These are phyloP conservation scores for Petrea volubilis DNA, from an alignment of 257 asterid species.

Conservation along the genomic window DNA sequence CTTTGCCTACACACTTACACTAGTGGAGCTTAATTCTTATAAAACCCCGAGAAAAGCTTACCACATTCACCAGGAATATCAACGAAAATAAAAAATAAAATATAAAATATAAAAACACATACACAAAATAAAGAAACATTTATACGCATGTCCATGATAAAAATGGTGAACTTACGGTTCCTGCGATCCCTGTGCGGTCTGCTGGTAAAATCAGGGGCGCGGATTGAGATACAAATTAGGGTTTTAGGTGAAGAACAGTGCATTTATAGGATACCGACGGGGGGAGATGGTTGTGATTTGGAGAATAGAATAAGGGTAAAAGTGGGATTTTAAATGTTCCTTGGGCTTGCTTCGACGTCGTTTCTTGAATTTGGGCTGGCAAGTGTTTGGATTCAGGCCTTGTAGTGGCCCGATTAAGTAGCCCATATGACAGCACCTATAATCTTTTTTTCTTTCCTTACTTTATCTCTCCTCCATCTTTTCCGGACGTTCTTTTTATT, in stretches of 20 bases:
- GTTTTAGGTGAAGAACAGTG: neutral
- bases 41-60: neutral
- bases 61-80: neutral
- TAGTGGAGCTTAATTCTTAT: neutral
- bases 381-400: neutral
- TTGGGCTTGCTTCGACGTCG: neutral
- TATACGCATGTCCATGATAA: no score
- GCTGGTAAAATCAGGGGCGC: constrained; percentile 19
- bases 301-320: neutral
- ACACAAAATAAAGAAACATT: no score
- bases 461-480: no score
- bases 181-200: constrained; percentile 5
- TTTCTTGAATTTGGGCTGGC: neutral
- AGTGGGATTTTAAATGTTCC: neutral
- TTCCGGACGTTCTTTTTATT: no score
- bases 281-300: neutral
- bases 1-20: neutral
- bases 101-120: neutral
- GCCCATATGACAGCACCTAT: no score
- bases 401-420: neutral
- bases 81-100: neutral
- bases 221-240: constrained; percentile 18
- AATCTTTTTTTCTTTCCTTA: no score
- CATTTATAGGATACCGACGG: neutral
- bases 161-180: constrained; percentile 6